These are phyloP conservation scores for Trichothecium roseum DNA, from an alignment of 2,329 filamentous ascomycete genomes.

Conservation along the genomic window DNA sequence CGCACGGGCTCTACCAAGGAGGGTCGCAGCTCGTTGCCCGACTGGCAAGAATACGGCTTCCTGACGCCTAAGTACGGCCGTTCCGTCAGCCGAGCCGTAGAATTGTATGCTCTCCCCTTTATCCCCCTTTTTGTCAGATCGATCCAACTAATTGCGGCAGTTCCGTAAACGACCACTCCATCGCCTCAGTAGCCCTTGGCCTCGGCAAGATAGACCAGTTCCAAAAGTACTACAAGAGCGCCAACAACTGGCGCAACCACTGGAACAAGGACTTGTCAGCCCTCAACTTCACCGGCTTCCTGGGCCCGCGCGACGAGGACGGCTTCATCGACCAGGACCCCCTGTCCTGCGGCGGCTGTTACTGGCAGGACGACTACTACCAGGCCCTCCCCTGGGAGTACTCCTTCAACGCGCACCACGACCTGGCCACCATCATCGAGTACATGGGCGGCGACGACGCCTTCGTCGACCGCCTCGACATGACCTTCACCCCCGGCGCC, in stretches of 20 bases:
- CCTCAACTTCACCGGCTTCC: conserved; percentile 53
- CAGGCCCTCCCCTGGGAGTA: conserved; percentile 55
- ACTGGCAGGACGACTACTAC: conserved; percentile 52
- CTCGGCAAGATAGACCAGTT: conserved; percentile 40
- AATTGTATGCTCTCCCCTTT: conserved; percentile 35
- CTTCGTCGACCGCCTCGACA: conserved; percentile 49
- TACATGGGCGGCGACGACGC: conserved; percentile 41
- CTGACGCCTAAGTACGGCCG: conserved; percentile 53
- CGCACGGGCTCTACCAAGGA: conserved; percentile 53
- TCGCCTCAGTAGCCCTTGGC: conserved; percentile 54
- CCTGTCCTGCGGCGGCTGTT: conserved; percentile 50
- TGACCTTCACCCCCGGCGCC: conserved; percentile 43
- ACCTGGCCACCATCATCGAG: conserved; percentile 43
- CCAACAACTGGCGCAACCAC: conserved; percentile 61
- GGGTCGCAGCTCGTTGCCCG: conserved; percentile 56
- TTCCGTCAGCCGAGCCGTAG: conserved; percentile 53
- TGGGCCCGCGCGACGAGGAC: conserved; percentile 47
- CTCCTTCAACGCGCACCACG: conserved; percentile 59
- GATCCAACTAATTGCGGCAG: conserved; percentile 10
- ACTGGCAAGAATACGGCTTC: conserved; percentile 56
- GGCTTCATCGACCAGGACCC: conserved; percentile 47
- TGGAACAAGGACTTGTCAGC: conserved; percentile 52
- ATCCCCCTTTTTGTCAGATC: neutral
- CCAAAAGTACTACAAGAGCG: conserved; percentile 49
- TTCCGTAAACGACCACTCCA: conserved; percentile 56